These are phyloP conservation scores for Recurvomyces mirabilis DNA, from an alignment of 495 filamentous ascomycete genomes.

Conservation along the genomic window DNA sequence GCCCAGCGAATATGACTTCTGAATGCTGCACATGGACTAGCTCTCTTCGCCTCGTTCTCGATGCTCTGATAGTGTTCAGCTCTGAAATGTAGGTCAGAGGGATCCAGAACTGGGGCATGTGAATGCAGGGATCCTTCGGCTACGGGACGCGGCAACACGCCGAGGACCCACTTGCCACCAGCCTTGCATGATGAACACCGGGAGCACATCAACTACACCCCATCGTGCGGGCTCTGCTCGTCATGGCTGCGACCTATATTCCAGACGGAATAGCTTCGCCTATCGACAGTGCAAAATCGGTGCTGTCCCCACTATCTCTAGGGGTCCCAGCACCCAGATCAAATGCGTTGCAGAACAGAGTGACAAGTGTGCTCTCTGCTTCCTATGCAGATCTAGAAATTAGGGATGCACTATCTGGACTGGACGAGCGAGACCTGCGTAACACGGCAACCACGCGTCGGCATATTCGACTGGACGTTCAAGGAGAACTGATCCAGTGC, in stretches of 20 bases:
- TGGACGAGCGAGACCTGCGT: slow-evolving; percentile 58
- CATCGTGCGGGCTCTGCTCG: too few relatives aligned
- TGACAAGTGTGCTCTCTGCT: slow-evolving; percentile 75
- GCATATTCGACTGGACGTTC: slow-evolving; percentile 69
- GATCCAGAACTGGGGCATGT: too few relatives aligned
- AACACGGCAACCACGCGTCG: slow-evolving; percentile 75
- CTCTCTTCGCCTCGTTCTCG: too few relatives aligned
- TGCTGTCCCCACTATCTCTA: slow-evolving; percentile 6
- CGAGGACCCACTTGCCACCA: too few relatives aligned
- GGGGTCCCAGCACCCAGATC: slow-evolving; percentile 1
- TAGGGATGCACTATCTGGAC: slow-evolving; percentile 64
- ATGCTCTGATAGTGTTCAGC: too few relatives aligned
- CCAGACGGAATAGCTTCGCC: neutral
- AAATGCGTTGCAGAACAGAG: slow-evolving; percentile 54
- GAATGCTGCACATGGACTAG: too few relatives aligned
- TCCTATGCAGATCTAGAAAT: slow-evolving; percentile 92
- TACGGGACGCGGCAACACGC: too few relatives aligned
- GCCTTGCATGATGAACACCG: too few relatives aligned
- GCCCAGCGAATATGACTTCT: too few relatives aligned
- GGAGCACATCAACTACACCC: too few relatives aligned
- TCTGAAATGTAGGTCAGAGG: too few relatives aligned
- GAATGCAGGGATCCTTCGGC: too few relatives aligned
- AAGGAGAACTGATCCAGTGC: slow-evolving; percentile 85
- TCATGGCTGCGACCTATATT: slow-evolving; percentile 8
- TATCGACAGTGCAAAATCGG: neutral